A percentile compares a stretch with the other conserved stretches of the same genome.
phyloP scores from a whole-genome alignment of 495 filamentous ascomycete genomes.

The Oidiodendron maius region DNA sequence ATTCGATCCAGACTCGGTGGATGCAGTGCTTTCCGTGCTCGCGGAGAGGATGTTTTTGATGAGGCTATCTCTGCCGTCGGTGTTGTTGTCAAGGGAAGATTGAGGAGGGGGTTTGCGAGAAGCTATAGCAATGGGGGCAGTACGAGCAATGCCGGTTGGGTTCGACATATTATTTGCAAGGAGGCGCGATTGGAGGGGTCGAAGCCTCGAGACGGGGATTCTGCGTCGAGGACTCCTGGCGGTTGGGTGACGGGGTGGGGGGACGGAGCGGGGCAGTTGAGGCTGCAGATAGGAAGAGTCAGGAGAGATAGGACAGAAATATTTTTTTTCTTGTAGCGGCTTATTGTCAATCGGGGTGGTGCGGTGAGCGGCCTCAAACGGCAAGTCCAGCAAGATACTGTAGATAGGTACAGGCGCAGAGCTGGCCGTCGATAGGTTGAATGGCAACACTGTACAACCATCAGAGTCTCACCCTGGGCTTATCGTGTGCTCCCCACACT shows the following conservation, averaged over 20 bases:
- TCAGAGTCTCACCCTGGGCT: too few species aligned
- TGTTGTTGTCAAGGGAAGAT: slow-evolving; percentile 24
- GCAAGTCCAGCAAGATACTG: too few species aligned
- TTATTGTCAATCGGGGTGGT: too few species aligned
- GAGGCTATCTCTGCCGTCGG: slow-evolving; percentile 24
- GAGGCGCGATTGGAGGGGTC: slow-evolving; percentile 16
- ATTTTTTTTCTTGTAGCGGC: too few species aligned
- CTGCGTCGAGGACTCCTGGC: slow-evolving; percentile 12
- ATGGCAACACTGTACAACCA: too few species aligned
- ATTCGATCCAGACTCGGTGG: slow-evolving; percentile 40
- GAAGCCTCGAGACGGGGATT: slow-evolving; percentile 19
- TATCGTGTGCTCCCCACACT: too few species aligned
- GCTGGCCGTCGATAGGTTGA: too few species aligned
- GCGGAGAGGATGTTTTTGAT: slow-evolving; percentile 26
- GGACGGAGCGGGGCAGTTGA: neutral
- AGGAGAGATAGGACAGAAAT: slow-evolving; percentile 5
- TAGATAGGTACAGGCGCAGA: too few species aligned
- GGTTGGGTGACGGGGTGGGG: slow-evolving; percentile 14
- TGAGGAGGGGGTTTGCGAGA: slow-evolving; percentile 35
- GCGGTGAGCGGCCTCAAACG: too few species aligned
- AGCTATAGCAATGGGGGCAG: slow-evolving; percentile 52
- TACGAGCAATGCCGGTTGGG: slow-evolving; percentile 39
- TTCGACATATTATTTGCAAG: slow-evolving; percentile 42
- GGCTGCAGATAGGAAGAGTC: slow-evolving; percentile 16
- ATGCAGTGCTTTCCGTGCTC: slow-evolving; percentile 41